Evolutionary conservation across 495 filamentous ascomycete genomes (phyloP), one percentile per base, ranked within the genome.

Genomic region (Cercophora scortea): DNA sequence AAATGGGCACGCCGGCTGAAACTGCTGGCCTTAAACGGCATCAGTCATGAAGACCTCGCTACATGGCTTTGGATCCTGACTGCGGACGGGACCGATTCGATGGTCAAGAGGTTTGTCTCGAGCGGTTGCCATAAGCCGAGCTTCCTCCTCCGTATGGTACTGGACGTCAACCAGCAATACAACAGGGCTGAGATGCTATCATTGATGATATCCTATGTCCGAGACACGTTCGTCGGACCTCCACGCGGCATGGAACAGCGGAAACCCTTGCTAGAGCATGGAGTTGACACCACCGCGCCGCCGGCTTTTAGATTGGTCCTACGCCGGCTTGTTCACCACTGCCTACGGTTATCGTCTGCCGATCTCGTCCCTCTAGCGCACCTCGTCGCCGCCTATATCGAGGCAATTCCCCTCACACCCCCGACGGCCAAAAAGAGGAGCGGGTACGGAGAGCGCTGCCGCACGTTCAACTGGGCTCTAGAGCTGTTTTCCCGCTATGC

Each of bases 41-140:
- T 60, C 47, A 53, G 58, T 6, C 55, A 41, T 38, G 57, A 55
- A 19, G 57, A 70, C 25, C 34, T 74, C 25, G 56, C 59, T 38
- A 64, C 67, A 49, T 75, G 72, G 73, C 56, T 64, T 38, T 73
- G 70, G 71, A 70, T 76, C 42, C 38, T 76, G 12, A 66, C 66
- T 1, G 67, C 62, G 0, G 51, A 63, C 17, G 54, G 61, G 32
- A 59, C 62, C 19, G 71, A 74, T 44, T 39, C 41, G 41, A 61
- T 62, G 25, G 49, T 71, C 17, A 49, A 65, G 42, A 63, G 72
- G 10, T 63, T 75, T 33, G 34, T 68, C 45, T 58, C 56, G 7
- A 62, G 63, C 47, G 54, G 61, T 17, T 49, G 36, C 12, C 60
- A 54, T n/a, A 75, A 64, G 39, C 73, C 73, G 12, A 48, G 64